A percentile compares a stretch with the other conserved stretches of the same genome.
These are phyloP conservation scores for Coemansia sp. DNA, from an alignment of 192 early-diverging fungal genomes.

Conservation along the genomic window DNA sequence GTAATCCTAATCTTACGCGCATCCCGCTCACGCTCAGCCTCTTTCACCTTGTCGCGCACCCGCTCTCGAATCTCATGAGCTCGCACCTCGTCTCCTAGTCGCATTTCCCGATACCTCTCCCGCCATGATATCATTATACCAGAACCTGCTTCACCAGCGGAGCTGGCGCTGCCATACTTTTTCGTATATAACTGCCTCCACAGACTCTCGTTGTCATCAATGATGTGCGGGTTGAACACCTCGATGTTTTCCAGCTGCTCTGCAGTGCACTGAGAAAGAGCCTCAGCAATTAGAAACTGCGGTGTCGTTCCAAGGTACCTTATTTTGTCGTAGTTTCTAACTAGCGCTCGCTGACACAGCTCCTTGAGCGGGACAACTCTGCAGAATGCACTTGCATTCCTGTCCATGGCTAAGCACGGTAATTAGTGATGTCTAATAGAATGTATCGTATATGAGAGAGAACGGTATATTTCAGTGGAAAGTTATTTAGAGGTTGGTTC, in stretches of 20 bases:
- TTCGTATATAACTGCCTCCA: conserved; percentile 26
- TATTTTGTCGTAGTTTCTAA: conserved; percentile 10
- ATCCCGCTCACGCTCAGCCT: conserved; percentile 24
- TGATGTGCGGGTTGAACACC: conserved; percentile 38
- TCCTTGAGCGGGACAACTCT: conserved; percentile 28
- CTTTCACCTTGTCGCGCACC: conserved; percentile 28
- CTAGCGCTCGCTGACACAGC: conserved; percentile 35
- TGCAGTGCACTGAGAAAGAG: conserved; percentile 35
- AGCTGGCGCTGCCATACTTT: conserved; percentile 17
- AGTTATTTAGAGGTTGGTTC: not conserved
- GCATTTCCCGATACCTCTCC: conserved; percentile 26
- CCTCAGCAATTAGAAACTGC: conserved; percentile 31
- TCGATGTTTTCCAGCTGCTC: conserved; percentile 45
- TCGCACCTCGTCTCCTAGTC: conserved; percentile 27
- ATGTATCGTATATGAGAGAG: no score
- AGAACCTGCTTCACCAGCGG: not conserved
- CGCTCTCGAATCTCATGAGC: conserved; percentile 35
- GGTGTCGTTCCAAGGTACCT: conserved; percentile 29
- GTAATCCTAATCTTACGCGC: conserved; percentile 29
- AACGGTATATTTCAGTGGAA: no score
- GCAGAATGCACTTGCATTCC: not conserved
- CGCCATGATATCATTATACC: conserved; percentile 29
- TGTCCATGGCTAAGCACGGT: no score
- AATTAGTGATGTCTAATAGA: no score
- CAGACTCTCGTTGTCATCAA: conserved; percentile 38